Evolutionary conservation across 2,329 filamentous ascomycete genomes (phyloP).

Genomic region (Pseudopyrenochaeta lycopersici): DNA sequence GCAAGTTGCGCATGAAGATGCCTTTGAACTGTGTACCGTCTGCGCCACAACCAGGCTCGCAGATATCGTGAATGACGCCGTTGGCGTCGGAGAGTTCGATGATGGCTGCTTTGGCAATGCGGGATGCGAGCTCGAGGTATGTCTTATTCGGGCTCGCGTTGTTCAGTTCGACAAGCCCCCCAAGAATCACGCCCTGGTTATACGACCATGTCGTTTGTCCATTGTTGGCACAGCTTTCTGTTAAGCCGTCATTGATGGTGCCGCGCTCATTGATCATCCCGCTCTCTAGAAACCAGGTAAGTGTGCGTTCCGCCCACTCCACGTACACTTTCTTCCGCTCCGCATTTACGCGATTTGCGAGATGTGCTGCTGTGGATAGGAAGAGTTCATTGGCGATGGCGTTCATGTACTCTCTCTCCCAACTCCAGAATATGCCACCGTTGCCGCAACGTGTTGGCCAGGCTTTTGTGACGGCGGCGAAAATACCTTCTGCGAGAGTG

Average conservation of each 20-base stretch:
- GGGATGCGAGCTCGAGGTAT: slow-evolving; percentile 47
- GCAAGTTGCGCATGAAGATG: slow-evolving; percentile 72
- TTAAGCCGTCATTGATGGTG: slow-evolving; percentile 65
- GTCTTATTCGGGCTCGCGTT: slow-evolving; percentile 47
- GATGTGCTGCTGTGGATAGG: slow-evolving; percentile 62
- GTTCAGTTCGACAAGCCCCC: slow-evolving; percentile 64
- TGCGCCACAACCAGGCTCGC: slow-evolving; percentile 49
- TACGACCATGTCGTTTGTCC: slow-evolving; percentile 60
- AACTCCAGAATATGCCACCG: slow-evolving; percentile 61
- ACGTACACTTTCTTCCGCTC: slow-evolving; percentile 53
- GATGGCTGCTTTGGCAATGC: slow-evolving; percentile 52
- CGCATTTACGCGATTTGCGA: slow-evolving; percentile 57
- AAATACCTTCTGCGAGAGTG: slow-evolving; percentile 59
- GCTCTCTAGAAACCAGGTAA: slow-evolving; percentile 61
- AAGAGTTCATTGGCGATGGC: slow-evolving; percentile 68
- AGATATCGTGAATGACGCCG: slow-evolving; percentile 54
- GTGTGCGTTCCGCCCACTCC: slow-evolving; percentile 57
- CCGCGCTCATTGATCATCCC: slow-evolving; percentile 59
- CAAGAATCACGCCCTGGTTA: slow-evolving; percentile 70
- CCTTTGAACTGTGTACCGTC: slow-evolving; percentile 75
- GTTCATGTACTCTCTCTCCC: slow-evolving; percentile 56
- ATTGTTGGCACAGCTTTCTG: slow-evolving; percentile 62
- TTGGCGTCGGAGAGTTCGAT: slow-evolving; percentile 44
- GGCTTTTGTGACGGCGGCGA: slow-evolving; percentile 53
- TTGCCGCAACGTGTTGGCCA: slow-evolving; percentile 54